Base-by-base conservation (phyloP, 2,329 filamentous ascomycete species). In the Teratosphaeria pseudoeucalypti region DNA sequence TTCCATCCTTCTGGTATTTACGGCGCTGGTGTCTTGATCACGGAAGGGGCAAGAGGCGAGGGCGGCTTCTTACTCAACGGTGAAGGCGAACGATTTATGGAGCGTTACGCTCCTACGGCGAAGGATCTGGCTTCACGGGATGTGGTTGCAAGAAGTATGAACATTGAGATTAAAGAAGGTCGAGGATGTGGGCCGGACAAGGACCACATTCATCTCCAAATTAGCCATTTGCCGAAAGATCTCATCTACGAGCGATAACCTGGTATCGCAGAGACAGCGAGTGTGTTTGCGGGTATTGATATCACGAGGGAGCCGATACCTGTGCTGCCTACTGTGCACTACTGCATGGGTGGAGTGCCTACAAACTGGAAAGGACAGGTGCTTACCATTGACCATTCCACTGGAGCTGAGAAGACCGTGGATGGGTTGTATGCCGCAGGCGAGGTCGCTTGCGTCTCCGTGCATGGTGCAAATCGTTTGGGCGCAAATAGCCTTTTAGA, bases 1-100 rank as follows among this genome's bases (percentile, higher is more conserved):
- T 80, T 80, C 58, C 78, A 80, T 62, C 78, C 77, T 1, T 76
- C 76, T 39, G 78, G 78, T 5, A 80, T 80, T 47, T 80, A 80
- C 60, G 78, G 78, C 29, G 78, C 78, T 27, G 78, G 77, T 14
- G 77, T 78, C 57, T 68, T 80, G 26, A 80, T 80, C 52, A 80
- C 78, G 3, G 78, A 80, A 68, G 78, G 78, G 5, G 77, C 78
- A 16, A 72, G 78, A 54, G 78, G 78, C 34, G 78, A 80, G 69
- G 78, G 78, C 39, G 78, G 78, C 23, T 80, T 79, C 59, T 72
- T 80, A 1, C 71, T 80, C n/a, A 80, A 80, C 63, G 66, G 67
- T 11, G 69, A 78, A 65, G 78, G 78, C 55, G 78, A 80, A 61
- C 71, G 76, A 26, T 80, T 80, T 60, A 80, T 80, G 78, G 75